Percentiles rank a stretch among this genome's conserved stretches.
These are phyloP conservation scores for Acacia confusa DNA, from an alignment of 306 rosid species.

Conservation along the genomic window DNA sequence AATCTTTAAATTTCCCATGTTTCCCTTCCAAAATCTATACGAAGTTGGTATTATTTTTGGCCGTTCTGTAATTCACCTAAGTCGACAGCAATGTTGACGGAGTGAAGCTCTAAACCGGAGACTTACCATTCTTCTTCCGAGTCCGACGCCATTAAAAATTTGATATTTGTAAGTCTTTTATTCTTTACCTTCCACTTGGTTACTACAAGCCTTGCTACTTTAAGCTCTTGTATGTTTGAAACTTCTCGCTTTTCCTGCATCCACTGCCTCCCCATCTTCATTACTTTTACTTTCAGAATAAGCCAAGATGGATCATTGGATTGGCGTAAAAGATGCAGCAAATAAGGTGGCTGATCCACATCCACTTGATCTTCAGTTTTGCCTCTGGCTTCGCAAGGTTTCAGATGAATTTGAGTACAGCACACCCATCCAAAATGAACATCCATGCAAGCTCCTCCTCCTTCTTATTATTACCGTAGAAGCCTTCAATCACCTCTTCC, in stretches of 20 bases:
- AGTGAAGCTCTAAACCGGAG: constrained; percentile 57
- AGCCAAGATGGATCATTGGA: neutral
- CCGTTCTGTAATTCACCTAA: constrained; percentile 65
- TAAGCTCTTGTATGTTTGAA: constrained; percentile 26
- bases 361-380: neutral
- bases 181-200: neutral
- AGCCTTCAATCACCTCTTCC: neutral
- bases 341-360: neutral
- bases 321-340: neutral
- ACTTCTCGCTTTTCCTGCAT: neutral
- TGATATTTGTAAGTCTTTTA: neutral
- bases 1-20: too few species aligned
- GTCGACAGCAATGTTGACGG: constrained; percentile 89
- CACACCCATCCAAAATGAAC: constrained; percentile 28
- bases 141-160: neutral
- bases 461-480: neutral
- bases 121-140: constrained; percentile 34
- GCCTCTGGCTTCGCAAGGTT: neutral
- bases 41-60: constrained; percentile 40
- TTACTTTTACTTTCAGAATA: fast-evolving
- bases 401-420: constrained; percentile 4
- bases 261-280: neutral
- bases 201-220: constrained; percentile 15
- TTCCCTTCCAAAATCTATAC: too few species aligned
- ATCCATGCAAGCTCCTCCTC: constrained; percentile 10